Base-by-base conservation (phyloP, 2,329 filamentous ascomycete species). In the Metarhizium brunneum region DNA sequence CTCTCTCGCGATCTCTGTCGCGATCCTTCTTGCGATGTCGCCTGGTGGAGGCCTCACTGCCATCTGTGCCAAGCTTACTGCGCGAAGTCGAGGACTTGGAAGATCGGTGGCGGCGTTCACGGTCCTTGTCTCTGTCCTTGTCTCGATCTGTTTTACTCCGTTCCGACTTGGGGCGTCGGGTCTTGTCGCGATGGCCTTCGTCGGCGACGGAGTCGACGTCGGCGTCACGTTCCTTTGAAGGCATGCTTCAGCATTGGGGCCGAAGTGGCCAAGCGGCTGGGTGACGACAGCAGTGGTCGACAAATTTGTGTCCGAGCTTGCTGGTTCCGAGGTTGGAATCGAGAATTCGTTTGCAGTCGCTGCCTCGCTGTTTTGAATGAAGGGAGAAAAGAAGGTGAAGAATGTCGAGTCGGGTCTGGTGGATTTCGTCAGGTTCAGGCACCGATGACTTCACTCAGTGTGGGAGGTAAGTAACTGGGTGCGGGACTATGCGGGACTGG, bases 181-280 rank as follows among this genome's bases (percentile, higher is more conserved):
- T 56, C 63, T 73, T 76, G 54, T 76, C 73, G 64, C 69, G 73
- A 48, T 68, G 62, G 52, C 65, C 68, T 59, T 72, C 68, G 58
- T 69, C 65, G 61, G 67, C 67, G 53, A 66, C 60, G 58, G 58
- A 63, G 52, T 66, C 62, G 59, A 65, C 63, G 56, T 72, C 71
- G 66, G 64, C 70, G 62, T 76, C 73, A 68, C 64, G 71, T 58
- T 75, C 71, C 61, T 71, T 71, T 60, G 70, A 66, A 52, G 73
- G 69, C 73, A 75, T 75, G 59, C 56, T 66, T 58, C 55, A 63
- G 60, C 68, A 70, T 70, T 60, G 60, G 61, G 56, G 52, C 20
- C 13, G 6, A 55, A 36, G 47, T 29, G 42, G 45, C 49, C 40
- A 40, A 50, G 43, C 47, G 49, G 36, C 35, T 40, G 35, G 50